Base-by-base conservation (phyloP, 306 rosid species). In the Prunus dulcis region DNA sequence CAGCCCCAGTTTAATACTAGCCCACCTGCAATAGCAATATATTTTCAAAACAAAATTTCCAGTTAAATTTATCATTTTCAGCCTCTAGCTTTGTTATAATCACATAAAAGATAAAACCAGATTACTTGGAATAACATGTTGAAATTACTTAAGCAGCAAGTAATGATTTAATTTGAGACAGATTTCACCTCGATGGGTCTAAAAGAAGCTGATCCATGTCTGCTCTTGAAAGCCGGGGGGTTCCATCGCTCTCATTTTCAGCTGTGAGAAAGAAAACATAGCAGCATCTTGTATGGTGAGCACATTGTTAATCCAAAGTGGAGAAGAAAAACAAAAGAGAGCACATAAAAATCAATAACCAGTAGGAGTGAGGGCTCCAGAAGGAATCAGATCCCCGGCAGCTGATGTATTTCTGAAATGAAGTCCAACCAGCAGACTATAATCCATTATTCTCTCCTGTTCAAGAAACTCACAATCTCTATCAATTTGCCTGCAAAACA, bases 401-500 rank as follows among this genome's bases (percentile, higher is more conserved):
- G 82, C 74, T 17, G 98, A 86, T 72, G 86, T 88, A 60, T 87
- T 87, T 83, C 85, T 85, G 83, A 94, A 94, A 87, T 89, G 93
- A 80, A 94, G 91, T 25, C 98, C 98, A 76, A 94, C 85, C 43
- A 94, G 79, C 52, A 94, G 72, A 76, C 98, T 94, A 71, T 94
- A 94, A 82, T 94, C 98, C 98, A 91, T 94, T 64, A 91, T 89
- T 78, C 97, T 91, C 72, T 94, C 98, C 25, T 89, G 97, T 74
- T 94, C 97, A 27, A 94, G 82, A 76, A 94, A 87, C 87, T 94
- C 98, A 43, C 98, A 94, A 14, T 94, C 98, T 71, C 73, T 85
- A 80, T 94, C 98, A 70, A 91, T 52, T 90, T 94, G 95, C 79
- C 98, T 91, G 88, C 34, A 67, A 67, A 76, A 55, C 18, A 14